phyloP scores from a whole-genome alignment of 1,284 basidiomycete species.

The Lignosus rhinocerotis region DNA sequence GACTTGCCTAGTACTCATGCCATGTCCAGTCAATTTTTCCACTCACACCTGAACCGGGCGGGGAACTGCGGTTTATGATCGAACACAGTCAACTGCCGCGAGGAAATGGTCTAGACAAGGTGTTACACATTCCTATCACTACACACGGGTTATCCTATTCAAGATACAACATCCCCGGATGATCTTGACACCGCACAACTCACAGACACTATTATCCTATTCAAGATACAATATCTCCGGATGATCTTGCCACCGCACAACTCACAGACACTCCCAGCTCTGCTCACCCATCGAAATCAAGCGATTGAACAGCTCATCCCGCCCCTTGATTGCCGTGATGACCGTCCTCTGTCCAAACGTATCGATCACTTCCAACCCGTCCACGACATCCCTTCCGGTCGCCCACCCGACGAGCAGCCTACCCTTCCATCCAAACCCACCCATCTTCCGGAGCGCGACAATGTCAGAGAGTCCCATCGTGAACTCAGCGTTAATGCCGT shows the following conservation, averaged over 20 bases:
- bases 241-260: not conserved
- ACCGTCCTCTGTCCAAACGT: slow-evolving; percentile 47
- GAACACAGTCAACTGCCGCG: too few species aligned
- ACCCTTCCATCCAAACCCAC: slow-evolving; percentile 41
- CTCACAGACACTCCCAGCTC: slow-evolving; percentile 31
- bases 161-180: not conserved
- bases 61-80: too few species aligned
- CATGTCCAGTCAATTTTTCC: too few species aligned
- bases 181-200: not conserved
- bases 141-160: too few species aligned
- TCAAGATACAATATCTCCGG: too few species aligned
- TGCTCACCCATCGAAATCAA: slow-evolving; percentile 29
- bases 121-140: too few species aligned
- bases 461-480: slow-evolving; percentile 28
- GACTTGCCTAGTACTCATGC: too few species aligned
- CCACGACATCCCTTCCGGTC: slow-evolving; percentile 54
- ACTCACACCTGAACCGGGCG: too few species aligned
- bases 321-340: slow-evolving; percentile 42
- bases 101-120: too few species aligned
- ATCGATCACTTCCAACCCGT: slow-evolving; percentile 51
- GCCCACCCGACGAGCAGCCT: slow-evolving; percentile 66
- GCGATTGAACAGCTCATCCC: slow-evolving; percentile 41
- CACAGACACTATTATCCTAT: slow-evolving; percentile 25
- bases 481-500: slow-evolving; percentile 27
- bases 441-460: slow-evolving; percentile 29